These are phyloP conservation scores for Fusarium beomiforme DNA, from an alignment of 2,329 filamentous ascomycete genomes.

Conservation along the genomic window DNA sequence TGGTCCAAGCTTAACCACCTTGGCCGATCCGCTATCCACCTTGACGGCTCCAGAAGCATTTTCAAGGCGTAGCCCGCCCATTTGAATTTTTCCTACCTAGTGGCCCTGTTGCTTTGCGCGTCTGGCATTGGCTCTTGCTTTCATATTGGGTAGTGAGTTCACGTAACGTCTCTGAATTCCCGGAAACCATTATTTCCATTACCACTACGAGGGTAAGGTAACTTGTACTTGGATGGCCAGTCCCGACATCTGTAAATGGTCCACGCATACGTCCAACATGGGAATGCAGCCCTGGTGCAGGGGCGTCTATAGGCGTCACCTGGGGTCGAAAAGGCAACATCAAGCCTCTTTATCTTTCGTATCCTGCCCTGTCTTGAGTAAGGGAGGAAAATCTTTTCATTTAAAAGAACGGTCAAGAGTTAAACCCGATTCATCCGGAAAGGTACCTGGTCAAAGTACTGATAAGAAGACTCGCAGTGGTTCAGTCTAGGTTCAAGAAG, in stretches of 20 bases:
- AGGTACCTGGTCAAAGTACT: conserved; percentile 37
- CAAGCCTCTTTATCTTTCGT: conserved; percentile 25
- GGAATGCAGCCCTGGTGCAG: conserved; percentile 35
- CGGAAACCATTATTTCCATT: conserved; percentile 18
- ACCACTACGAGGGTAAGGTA: conserved; percentile 30
- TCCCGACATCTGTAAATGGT: conserved; percentile 6
- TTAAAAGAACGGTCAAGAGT: conserved; percentile 31
- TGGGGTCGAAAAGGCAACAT: conserved; percentile 39
- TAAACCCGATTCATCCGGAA: conserved; percentile 22
- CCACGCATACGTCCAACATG: conserved; percentile 11
- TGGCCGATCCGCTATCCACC: conserved; percentile 30
- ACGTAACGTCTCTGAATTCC: conserved; percentile 28
- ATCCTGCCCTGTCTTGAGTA: conserved; percentile 8
- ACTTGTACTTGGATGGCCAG: conserved; percentile 26
- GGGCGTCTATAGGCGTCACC: conserved; percentile 35
- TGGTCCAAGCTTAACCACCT: conserved; percentile 27
- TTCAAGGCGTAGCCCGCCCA: conserved; percentile 10
- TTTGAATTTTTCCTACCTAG: conserved; percentile 8
- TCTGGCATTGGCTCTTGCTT: conserved; percentile 26
- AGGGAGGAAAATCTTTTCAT: conserved; percentile 11
- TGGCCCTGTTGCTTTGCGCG: not conserved
- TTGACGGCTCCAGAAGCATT: conserved; percentile 30
- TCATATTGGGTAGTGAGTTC: conserved; percentile 32
- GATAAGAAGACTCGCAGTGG: conserved; percentile 40
- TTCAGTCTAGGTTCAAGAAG: conserved; percentile 23